Percentiles rank a stretch among this genome's conserved stretches.
Evolutionary conservation across 345 rosid genomes (phyloP).

Genomic region (Viola odorata): DNA sequence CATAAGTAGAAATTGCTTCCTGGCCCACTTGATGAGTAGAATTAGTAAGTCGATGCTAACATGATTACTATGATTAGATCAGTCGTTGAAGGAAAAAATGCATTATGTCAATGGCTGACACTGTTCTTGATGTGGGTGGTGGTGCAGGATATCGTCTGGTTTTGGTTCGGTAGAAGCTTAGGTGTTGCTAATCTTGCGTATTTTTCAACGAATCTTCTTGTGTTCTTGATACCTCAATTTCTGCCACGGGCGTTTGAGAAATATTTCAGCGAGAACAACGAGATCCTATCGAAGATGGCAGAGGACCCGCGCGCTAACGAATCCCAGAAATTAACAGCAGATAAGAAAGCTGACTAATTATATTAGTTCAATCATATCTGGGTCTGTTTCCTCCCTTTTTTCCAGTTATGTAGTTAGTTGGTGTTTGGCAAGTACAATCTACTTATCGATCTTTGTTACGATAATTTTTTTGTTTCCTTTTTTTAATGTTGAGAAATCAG

Average conservation of each 20-base stretch:
- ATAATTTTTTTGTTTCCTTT: too few species aligned
- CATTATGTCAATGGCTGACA: background rate
- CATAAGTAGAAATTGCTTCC: too few species aligned
- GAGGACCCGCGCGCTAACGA: conserved; percentile 47
- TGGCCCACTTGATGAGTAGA: too few species aligned
- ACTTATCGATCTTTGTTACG: too few species aligned
- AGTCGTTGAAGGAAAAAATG: too few species aligned
- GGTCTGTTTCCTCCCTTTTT: too few species aligned
- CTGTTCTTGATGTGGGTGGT: background rate
- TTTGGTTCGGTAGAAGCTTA: conserved; percentile 73
- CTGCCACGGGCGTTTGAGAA: conserved; percentile 79
- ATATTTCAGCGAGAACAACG: conserved; percentile 55
- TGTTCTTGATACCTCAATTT: conserved; percentile 72
- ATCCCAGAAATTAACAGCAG: conserved; percentile 16
- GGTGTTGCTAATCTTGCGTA: conserved; percentile 54
- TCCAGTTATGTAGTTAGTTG: too few species aligned
- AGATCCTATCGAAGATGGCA: conserved; percentile 41
- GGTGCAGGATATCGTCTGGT: conserved; percentile 52
- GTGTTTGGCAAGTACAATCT: too few species aligned
- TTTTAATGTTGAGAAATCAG: too few species aligned
- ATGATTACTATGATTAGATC: too few species aligned
- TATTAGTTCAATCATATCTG: background rate
- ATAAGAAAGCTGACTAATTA: conserved; percentile 45
- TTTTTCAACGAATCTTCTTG: conserved; percentile 63
- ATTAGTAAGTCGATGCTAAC: too few species aligned